These are phyloP conservation scores for Aegle marmelos DNA, from an alignment of 345 rosid genomes.

Conservation along the genomic window DNA sequence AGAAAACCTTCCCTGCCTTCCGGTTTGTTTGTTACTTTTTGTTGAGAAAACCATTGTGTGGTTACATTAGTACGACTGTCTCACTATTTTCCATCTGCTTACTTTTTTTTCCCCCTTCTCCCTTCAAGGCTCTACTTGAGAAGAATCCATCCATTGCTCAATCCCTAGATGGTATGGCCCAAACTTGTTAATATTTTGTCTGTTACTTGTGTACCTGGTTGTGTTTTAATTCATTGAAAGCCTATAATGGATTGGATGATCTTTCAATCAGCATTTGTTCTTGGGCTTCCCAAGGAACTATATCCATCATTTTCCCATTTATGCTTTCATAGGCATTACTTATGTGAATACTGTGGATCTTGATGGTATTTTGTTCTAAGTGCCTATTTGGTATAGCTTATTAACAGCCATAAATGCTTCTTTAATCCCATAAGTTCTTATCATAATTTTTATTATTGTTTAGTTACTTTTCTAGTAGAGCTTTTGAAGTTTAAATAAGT, in stretches of 20 bases:
- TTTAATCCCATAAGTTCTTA: no score
- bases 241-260: not conserved
- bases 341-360: not conserved
- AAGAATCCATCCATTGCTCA: slow-evolving; percentile 70
- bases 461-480: no score
- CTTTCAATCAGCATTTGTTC: not conserved
- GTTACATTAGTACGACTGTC: not conserved
- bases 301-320: not conserved
- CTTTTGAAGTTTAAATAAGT: no score
- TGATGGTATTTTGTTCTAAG: not conserved
- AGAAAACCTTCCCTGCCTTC: not conserved
- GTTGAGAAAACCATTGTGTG: not conserved
- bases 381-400: no score
- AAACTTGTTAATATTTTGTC: not conserved
- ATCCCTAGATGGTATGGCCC: slow-evolving; percentile 53
- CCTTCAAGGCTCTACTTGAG: slow-evolving; percentile 65
- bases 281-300: not conserved
- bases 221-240: not conserved
- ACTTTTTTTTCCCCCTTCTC: not conserved
- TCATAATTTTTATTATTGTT: no score
- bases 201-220: not conserved
- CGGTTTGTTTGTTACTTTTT: not conserved
- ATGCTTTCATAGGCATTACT: not conserved
- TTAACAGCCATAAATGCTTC: no score
- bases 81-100: slow-evolving; percentile 1